Evolutionary conservation across 306 rosid genomes (phyloP), one percentile per base, ranked within the genome.

Genomic region (Cotoneaster glaucophyllus): DNA sequence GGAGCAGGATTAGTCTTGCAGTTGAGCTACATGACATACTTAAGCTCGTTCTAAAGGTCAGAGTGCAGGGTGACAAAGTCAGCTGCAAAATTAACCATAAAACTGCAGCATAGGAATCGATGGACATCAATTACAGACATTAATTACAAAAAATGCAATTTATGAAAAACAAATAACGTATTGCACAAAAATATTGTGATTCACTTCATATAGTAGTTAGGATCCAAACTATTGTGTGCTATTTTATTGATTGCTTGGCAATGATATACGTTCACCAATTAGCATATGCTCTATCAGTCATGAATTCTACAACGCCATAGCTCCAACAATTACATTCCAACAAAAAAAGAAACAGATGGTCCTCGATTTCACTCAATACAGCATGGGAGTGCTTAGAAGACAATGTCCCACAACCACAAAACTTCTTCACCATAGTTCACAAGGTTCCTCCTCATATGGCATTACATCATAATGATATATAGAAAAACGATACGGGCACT

Each of bases 261-360:
- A 88, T 90, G 84, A 83, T 88, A 87, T 87, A 88, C 81, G 85
- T 84, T 87, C 89, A 84, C 86, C 89, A 90, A 90, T 90, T 89
- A 88, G 88, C 86, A 86, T 78, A 85, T 80, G 88, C 85, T 87
- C 90, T 84, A 88, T 89, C 87, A 77, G 82, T 85, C 85, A 73
- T 85, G 84, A 85, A 85, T 84, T 90, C 92, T 88, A 88, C 90
- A 86, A 62, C 67, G 81, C 88, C 77, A 67, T 87, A 88, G 80
- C 91, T 90, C 87, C 90, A 90, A 82, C 89, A 87, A 89, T 87
- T 90, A 90, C 89, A 86, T 83, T 84, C 85, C 77, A 76, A 62
- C 69, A 84, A 67, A 82, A 61, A 75, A 86, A 74, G 56, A 84
- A 87, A 86, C 77, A 76, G 85, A 85, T 57, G 84, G 81, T 82